Evolutionary conservation across 2,329 filamentous ascomycete genomes (phyloP), one percentile per base, ranked within the genome.

Genomic region (Fusarium falciforme): DNA sequence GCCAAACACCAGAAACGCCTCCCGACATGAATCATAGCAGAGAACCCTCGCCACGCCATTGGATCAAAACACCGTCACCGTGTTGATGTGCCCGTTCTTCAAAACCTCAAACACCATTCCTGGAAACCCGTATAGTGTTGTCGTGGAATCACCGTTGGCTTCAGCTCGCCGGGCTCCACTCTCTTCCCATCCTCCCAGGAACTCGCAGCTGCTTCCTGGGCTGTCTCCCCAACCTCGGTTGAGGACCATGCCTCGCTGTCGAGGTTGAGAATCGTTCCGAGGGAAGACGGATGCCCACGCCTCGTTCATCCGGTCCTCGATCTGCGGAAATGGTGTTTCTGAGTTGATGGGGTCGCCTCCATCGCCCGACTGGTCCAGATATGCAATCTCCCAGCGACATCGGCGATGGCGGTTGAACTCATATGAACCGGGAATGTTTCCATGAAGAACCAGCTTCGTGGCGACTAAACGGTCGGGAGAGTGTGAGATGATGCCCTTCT

Each of bases 101-200:
- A 98, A 84, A 31, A 99, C 96, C 84, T 99, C 96, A 84, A 99
- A 98, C 55, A 98, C 91, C 82, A 98, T 85, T 0, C 96, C 96
- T 0, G 96, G 96, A 79, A 98, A 98, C 1, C 96, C 95, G 84
- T 94, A 98, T 31, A 99, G 84, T 71, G 95, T 96, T 17, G 95
- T 98, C 65, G 89, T 91, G 68, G 89, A 89, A 75, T 91, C 89
- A 42, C 88, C 87, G 52, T 82, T 86, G 4, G 86, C 84, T 54
- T 88, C 92, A 80, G 82, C 87, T 80, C 83, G 89, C 84, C 83
- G 90, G 81, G 76, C 82, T 77, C 86, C 83, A 74, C 90, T 92
- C 76, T 96, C 94, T 81, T 97, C 95, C 93, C 94, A 97, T 1
- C 93, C 93, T 6, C 94, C 94, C 1, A 96, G 87, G 65, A 95